Evolutionary conservation across 228 moss, liverwort and hornwort species (phyloP).

Genomic region (Sphagnum magellanicum): DNA sequence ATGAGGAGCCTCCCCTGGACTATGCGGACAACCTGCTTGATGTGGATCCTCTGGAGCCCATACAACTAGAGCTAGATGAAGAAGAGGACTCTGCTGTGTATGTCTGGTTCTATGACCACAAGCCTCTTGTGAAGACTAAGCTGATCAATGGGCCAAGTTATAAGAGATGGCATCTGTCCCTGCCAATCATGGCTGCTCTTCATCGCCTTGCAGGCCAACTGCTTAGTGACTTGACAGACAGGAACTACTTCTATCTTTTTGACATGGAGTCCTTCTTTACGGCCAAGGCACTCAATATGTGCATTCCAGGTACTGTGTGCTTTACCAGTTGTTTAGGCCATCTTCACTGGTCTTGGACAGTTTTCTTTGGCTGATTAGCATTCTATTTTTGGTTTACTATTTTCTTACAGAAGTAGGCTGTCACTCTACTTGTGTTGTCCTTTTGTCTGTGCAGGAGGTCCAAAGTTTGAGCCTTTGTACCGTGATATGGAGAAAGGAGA

Average conservation of each 20-base stretch:
- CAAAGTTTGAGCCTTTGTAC: slow-evolving; percentile 96
- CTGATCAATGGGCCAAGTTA: slow-evolving; percentile 98
- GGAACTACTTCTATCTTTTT: slow-evolving; percentile 96
- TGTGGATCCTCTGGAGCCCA: slow-evolving; percentile 91
- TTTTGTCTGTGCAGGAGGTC: slow-evolving; percentile 52
- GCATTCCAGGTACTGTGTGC: slow-evolving; percentile 63
- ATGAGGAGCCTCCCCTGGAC: slow-evolving; percentile 96
- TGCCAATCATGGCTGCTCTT: slow-evolving; percentile 98
- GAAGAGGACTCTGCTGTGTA: slow-evolving; percentile 95
- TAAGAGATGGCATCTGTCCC: slow-evolving; percentile 94
- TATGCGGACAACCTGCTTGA: slow-evolving; percentile 95
- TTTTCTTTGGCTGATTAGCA: background rate
- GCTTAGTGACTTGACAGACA: slow-evolving; percentile 89
- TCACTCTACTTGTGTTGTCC: background rate
- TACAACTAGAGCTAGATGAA: slow-evolving; percentile 95
- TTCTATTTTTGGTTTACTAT: background rate
- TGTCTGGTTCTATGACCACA: slow-evolving; percentile 99
- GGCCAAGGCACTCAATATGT: slow-evolving; percentile 94
- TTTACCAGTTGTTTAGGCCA: background rate
- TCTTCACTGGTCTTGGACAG: background rate
- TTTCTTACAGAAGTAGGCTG: background rate
- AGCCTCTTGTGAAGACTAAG: slow-evolving; percentile 95
- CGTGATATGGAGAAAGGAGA: slow-evolving; percentile 99
- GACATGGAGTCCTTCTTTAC: slow-evolving; percentile 99
- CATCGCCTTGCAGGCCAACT: slow-evolving; percentile 97